Conservation (phyloP, 2,329 filamentous ascomycete species). For the Colletotrichum sp. region DNA sequence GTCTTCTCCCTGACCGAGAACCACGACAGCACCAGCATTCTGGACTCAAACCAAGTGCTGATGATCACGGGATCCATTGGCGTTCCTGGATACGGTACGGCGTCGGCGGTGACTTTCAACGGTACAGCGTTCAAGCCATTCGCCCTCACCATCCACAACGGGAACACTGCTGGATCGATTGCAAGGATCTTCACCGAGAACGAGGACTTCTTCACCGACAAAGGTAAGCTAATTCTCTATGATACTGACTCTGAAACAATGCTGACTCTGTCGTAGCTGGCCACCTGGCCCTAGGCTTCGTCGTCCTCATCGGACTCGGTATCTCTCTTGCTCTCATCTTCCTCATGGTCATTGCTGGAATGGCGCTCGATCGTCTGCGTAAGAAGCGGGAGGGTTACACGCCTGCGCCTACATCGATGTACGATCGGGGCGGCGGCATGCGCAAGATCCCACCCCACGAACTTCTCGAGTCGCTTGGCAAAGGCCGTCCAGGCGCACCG, state of each 20-base stretch:
- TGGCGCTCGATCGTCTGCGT: slow-evolving; percentile 76
- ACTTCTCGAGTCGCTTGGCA: slow-evolving; percentile 59
- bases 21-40: slow-evolving; percentile 68
- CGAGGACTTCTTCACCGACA: slow-evolving; percentile 72
- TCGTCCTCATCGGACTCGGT: slow-evolving; percentile 81
- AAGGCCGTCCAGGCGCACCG: slow-evolving; percentile 53
- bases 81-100: slow-evolving; percentile 77
- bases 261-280: slow-evolving; percentile 41
- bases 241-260: slow-evolving; percentile 13
- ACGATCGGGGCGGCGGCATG: slow-evolving; percentile 64
- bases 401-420: slow-evolving; percentile 74
- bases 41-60: slow-evolving; percentile 73
- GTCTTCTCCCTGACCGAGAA: slow-evolving; percentile 74
- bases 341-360: slow-evolving; percentile 76
- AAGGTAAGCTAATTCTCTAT: slow-evolving; percentile 53
- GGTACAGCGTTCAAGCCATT: slow-evolving; percentile 81
- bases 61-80: slow-evolving; percentile 85
- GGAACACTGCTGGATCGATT: slow-evolving; percentile 74
- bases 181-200: slow-evolving; percentile 85
- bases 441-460: slow-evolving; percentile 66
- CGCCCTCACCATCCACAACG: slow-evolving; percentile 73
- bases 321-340: slow-evolving; percentile 81
- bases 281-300: slow-evolving; percentile 74
- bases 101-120: slow-evolving; percentile 87
- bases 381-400: slow-evolving; percentile 81